Percentiles rank a stretch among this genome's conserved stretches.
Conservation (phyloP, 2,329 filamentous ascomycete genomes). For the Thielaviopsis punctulata region DNA sequence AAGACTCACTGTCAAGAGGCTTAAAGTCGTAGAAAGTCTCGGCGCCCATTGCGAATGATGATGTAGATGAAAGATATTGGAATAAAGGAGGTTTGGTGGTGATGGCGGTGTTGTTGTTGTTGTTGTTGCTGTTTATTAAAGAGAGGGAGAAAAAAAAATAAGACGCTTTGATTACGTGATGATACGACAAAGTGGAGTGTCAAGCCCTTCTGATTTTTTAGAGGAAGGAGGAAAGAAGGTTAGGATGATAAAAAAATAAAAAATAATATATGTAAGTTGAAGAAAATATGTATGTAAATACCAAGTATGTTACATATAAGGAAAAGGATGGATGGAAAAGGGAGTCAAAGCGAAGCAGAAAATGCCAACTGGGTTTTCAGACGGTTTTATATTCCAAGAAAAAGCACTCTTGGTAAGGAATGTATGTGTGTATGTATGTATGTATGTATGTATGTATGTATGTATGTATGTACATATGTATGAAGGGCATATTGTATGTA, state of each 20-base stretch:
- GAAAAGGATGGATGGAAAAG: too few relatives aligned
- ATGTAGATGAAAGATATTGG: background rate
- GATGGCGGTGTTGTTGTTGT: background rate
- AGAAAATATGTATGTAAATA: background rate
- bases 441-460: too few relatives aligned
- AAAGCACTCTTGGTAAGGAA: too few relatives aligned
- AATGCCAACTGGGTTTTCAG: too few relatives aligned
- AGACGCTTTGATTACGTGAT: background rate
- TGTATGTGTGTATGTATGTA: too few relatives aligned
- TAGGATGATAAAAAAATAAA: background rate
- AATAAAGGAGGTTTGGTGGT: background rate
- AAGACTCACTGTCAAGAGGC: slow-evolving; percentile 55
- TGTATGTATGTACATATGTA: too few relatives aligned
- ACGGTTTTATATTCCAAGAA: too few relatives aligned
- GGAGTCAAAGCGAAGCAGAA: too few relatives aligned
- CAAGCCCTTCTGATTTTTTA: background rate
- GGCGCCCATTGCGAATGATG: background rate
- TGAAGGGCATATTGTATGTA: too few relatives aligned
- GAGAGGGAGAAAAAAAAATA: background rate
- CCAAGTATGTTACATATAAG: too few relatives aligned
- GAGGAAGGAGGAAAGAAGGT: background rate
- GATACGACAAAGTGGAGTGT: background rate
- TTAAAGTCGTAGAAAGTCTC: slow-evolving; percentile 62
- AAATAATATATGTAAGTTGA: background rate
- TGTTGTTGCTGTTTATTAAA: background rate